These are phyloP conservation scores for Eucalyptus curtisii DNA, from an alignment of 345 rosid species.

Conservation along the genomic window DNA sequence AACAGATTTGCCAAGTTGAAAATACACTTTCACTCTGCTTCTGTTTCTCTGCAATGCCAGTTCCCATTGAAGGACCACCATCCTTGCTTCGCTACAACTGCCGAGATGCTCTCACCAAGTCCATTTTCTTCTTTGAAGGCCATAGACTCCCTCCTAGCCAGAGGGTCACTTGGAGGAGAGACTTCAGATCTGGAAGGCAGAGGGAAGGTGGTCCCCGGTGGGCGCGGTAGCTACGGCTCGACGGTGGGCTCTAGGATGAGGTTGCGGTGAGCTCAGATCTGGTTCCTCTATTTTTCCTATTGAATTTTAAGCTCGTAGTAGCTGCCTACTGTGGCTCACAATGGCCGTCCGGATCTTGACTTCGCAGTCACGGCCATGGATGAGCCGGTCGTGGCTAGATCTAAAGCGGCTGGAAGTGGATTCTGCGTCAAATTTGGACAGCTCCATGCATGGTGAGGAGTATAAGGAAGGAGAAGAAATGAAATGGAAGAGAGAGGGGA, in stretches of 20 bases:
- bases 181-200: neutral
- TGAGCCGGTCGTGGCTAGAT: neutral
- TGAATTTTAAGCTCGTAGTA: neutral
- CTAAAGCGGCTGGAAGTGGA: neutral
- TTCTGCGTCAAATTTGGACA: neutral
- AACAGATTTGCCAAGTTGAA: neutral
- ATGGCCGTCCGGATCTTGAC: neutral
- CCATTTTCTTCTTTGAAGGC: neutral
- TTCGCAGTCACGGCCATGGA: neutral
- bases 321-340: neutral
- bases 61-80: neutral
- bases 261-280: neutral
- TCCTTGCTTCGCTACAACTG: neutral
- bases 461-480: neutral
- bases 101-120: neutral
- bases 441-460: neutral
- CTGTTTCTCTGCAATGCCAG: neutral
- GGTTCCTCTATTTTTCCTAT: neutral
- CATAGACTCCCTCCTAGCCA: neutral
- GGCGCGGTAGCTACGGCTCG: neutral
- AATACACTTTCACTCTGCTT: neutral
- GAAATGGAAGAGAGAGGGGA: neutral
- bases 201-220: neutral
- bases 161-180: neutral
- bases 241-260: neutral